These are phyloP conservation scores for Emergomyces pasteurianus DNA, from an alignment of 2,329 filamentous ascomycete genomes.

Conservation along the genomic window DNA sequence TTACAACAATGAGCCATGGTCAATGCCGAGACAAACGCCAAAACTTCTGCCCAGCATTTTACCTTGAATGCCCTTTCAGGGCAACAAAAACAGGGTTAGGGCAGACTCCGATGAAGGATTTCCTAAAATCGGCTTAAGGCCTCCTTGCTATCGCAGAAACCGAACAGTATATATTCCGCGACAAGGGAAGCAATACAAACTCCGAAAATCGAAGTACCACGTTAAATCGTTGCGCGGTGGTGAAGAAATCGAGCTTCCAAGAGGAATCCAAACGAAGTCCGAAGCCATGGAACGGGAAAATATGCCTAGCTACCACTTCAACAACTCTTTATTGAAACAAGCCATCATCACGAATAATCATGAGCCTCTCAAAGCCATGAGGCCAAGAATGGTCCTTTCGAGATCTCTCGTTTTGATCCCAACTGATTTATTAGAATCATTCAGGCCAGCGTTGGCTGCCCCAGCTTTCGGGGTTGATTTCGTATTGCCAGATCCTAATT, in stretches of 20 bases:
- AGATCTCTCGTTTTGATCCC: not conserved
- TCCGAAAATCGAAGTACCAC: not conserved
- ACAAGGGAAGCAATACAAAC: not conserved
- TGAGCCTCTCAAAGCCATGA: conserved; percentile 4
- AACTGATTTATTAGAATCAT: not conserved
- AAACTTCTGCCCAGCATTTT: no score
- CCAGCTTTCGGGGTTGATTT: conserved; percentile 15
- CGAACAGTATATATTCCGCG: not conserved
- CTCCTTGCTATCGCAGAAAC: not conserved
- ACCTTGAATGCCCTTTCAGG: not conserved
- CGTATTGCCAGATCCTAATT: conserved; percentile 53
- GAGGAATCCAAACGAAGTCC: not conserved
- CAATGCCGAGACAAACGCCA: no score
- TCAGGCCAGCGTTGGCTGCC: conserved; percentile 13
- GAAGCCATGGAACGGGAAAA: not conserved
- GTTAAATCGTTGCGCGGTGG: not conserved
- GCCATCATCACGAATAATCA: not conserved
- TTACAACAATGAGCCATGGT: no score
- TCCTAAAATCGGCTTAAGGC: not conserved
- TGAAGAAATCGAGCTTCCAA: not conserved
- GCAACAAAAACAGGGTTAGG: no score
- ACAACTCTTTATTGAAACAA: not conserved
- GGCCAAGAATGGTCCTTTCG: conserved; percentile 2
- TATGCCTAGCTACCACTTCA: not conserved
- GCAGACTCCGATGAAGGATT: no score